Evolutionary conservation across 257 asterid genomes (phyloP), one percentile per base, ranked within the genome.

Genomic region (Ehretia macrophylla): DNA sequence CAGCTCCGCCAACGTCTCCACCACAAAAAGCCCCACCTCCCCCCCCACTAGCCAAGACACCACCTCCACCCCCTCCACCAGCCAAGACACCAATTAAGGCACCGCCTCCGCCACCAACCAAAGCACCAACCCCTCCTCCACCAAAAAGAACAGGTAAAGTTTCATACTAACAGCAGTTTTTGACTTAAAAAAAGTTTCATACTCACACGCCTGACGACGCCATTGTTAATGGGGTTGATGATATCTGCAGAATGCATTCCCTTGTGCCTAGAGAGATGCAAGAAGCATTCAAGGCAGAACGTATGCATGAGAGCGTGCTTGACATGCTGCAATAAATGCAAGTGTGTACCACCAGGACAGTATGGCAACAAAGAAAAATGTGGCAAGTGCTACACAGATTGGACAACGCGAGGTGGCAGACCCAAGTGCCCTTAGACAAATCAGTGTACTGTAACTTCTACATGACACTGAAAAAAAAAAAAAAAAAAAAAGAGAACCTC

Each of bases 321-420:
- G 63, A 79, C 95, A 0, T 89, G 95, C 75, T 89, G 97, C 19
- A 69, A 58, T 0, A 68, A 94, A 40, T 89, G 97, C 92, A 86
- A 89, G 62, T 89, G 97, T 18, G 94, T 86, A 12, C 97, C 97
- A 1, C 97, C 97, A 0, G 96, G 96, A 0, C 87, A 86, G 52
- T 79, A 68, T 47, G 95, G 95, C 14, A 83, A 90, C 75, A 20
- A 19, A n/a, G 92, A 86, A 14, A 73, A 62, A 45, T 86, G 97
- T 50, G 95, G 97, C 39, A 73, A 60, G 44, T 90, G 97, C 72
- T 90, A 86, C 59, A 38, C 86, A 0, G 27, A 17, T 55, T 82
- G 85, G 97, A 86, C 82, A 55, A 84, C 95, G 10, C 81, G 46
- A 9, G 88, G 83, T 17, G 93, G 95, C 54, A 69, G 51, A 67